Percentiles rank a stretch among this genome's conserved stretches.
phyloP scores from a whole-genome alignment of 1,284 basidiomycete species.

The Papiliotrema fonsecae region DNA sequence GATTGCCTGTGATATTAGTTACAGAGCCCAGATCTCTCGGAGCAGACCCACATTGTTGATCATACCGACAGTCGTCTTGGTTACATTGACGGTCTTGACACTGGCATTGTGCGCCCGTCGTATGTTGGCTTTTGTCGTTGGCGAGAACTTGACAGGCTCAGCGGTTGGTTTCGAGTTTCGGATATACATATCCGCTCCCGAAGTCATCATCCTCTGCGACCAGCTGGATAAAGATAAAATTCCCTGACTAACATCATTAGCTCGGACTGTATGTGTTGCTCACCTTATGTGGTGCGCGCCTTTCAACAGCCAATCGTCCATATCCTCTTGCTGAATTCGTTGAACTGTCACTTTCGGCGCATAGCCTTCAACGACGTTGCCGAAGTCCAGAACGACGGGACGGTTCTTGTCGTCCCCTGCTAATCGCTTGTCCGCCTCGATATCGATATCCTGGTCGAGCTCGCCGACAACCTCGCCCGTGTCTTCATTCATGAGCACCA shows the following conservation, averaged over 20 bases:
- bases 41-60: conserved; percentile 59
- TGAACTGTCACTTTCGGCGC: conserved; percentile 49
- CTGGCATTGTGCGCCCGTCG: conserved; percentile 60
- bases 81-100: conserved; percentile 63
- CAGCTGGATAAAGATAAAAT: conserved; percentile 65
- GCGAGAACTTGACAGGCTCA: conserved; percentile 59
- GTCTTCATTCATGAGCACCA: conserved; percentile 69
- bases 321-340: conserved; percentile 61
- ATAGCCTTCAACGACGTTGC: conserved; percentile 49
- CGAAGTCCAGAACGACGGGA: conserved; percentile 69
- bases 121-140: conserved; percentile 58
- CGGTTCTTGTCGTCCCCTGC: conserved; percentile 54
- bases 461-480: conserved; percentile 70
- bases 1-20: conserved; percentile 30
- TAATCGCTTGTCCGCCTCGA: conserved; percentile 57
- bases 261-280: conserved; percentile 14
- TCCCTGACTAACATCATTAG: conserved; percentile 53
- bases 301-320: conserved; percentile 63
- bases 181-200: conserved; percentile 63
- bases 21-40: no score
- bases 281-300: conserved; percentile 66
- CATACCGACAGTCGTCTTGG: conserved; percentile 58
- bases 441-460: conserved; percentile 58
- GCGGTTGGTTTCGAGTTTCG: conserved; percentile 55
- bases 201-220: conserved; percentile 59